phyloP scores from a whole-genome alignment of 2,329 filamentous ascomycete species.

The Talaromyces amestolkiae region DNA sequence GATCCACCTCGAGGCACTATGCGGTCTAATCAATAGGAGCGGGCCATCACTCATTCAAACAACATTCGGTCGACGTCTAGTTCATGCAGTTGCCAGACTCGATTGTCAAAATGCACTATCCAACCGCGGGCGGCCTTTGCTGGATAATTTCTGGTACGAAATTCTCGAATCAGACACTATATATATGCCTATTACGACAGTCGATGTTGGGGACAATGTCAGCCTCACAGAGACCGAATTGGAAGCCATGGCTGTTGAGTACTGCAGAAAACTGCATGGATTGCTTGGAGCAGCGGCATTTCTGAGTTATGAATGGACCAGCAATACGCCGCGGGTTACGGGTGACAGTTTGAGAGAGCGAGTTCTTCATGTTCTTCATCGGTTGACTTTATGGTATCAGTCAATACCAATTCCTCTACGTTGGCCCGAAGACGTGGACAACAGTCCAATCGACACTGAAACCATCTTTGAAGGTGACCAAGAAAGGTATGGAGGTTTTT shows the following conservation, averaged over 20 bases:
- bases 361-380: background rate
- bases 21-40: background rate
- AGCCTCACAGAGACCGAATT: background rate
- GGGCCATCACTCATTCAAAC: background rate
- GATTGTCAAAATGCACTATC: constrained; percentile 9
- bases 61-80: constrained; percentile 1
- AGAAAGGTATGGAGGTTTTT: background rate
- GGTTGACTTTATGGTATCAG: background rate
- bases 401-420: background rate
- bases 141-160: constrained; percentile 3
- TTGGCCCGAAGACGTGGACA: background rate
- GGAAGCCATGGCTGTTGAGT: background rate
- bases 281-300: background rate
- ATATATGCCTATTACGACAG: background rate
- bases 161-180: background rate
- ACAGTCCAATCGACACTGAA: background rate
- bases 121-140: background rate
- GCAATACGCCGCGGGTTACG: background rate
- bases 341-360: background rate
- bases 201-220: background rate
- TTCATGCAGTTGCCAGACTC: background rate
- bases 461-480: background rate
- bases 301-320: constrained; percentile 7
- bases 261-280: background rate
- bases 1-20: constrained; percentile 1